A percentile compares a stretch with the other conserved stretches of the same genome.
Conservation (phyloP, 2,329 filamentous ascomycete species). For the Ceratocystis colombiana region DNA sequence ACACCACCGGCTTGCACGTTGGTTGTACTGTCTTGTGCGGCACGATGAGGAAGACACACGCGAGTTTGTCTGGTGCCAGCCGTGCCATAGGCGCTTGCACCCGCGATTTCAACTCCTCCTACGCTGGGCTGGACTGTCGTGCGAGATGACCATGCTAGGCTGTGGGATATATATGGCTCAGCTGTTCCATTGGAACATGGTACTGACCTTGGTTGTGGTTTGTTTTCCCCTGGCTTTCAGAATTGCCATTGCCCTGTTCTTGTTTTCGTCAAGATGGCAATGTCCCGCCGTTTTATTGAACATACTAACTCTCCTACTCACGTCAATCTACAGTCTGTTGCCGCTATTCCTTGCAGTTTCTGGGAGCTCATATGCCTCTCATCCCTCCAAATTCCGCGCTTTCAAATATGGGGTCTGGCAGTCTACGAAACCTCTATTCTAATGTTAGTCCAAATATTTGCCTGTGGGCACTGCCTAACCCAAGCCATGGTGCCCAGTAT, state of each 20-base stretch:
- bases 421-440: constrained; percentile 4
- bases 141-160: background rate
- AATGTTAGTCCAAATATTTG: background rate
- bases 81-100: background rate
- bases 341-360: constrained; percentile 7
- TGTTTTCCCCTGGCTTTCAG: background rate
- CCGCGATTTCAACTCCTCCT: background rate
- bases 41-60: background rate
- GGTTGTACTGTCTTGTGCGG: background rate
- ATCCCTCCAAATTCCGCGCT: constrained; percentile 4
- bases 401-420: background rate
- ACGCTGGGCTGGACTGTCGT: background rate
- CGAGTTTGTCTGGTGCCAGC: background rate
- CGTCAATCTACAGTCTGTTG: background rate
- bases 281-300: background rate
- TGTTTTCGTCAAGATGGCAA: background rate
- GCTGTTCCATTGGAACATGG: background rate
- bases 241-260: background rate
- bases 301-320: background rate
- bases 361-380: constrained; percentile 11
- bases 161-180: background rate
- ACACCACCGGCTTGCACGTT: background rate
- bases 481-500: background rate
- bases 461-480: background rate
- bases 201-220: background rate